These are phyloP conservation scores for Nothophytophthora sp. DNA, from an alignment of 352 stramenopile genomes.

Conservation along the genomic window DNA sequence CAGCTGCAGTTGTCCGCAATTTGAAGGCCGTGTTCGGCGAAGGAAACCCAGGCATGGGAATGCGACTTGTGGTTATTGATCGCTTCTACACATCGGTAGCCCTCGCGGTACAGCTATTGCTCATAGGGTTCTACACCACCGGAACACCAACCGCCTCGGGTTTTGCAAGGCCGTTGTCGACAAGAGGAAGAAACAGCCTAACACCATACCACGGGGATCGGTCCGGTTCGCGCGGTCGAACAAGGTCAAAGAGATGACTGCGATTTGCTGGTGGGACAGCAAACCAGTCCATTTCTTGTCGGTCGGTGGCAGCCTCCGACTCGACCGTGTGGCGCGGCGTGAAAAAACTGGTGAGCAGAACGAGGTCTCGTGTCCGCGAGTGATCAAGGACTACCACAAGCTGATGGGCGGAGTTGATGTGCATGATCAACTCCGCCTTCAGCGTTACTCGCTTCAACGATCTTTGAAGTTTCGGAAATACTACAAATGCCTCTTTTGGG, in stretches of 20 bases:
- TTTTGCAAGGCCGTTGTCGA: constrained; percentile 4
- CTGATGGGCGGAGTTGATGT: constrained; percentile 15
- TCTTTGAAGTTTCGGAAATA: constrained; percentile 7
- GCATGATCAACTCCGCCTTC: constrained; percentile 8
- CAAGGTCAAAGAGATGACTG: constrained; percentile 1
- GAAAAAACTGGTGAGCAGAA: constrained; percentile 7
- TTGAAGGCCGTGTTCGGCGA: too few relatives aligned
- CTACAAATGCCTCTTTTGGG: constrained; percentile 14
- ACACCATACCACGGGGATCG: constrained; percentile 1
- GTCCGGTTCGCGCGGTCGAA: constrained; percentile 4
- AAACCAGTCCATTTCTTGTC: constrained; percentile 10
- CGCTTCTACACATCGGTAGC: too few relatives aligned
- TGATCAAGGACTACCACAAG: constrained; percentile 8
- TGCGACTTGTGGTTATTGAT: too few relatives aligned
- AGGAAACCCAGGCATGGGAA: too few relatives aligned
- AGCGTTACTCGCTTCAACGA: constrained; percentile 11
- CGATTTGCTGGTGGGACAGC: constrained; percentile 5
- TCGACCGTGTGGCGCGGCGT: background rate
- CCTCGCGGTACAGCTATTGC: too few relatives aligned
- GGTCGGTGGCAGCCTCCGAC: background rate
- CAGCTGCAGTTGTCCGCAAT: too few relatives aligned
- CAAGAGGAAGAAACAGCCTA: constrained; percentile 6
- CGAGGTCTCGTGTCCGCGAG: constrained; percentile 1
- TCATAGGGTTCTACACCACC: too few relatives aligned
- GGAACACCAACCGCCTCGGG: constrained; percentile 1